A percentile compares a stretch with the other conserved stretches of the same genome.
Evolutionary conservation across 257 asterid species (phyloP).

Genomic region (Lavandula angustifolia): DNA sequence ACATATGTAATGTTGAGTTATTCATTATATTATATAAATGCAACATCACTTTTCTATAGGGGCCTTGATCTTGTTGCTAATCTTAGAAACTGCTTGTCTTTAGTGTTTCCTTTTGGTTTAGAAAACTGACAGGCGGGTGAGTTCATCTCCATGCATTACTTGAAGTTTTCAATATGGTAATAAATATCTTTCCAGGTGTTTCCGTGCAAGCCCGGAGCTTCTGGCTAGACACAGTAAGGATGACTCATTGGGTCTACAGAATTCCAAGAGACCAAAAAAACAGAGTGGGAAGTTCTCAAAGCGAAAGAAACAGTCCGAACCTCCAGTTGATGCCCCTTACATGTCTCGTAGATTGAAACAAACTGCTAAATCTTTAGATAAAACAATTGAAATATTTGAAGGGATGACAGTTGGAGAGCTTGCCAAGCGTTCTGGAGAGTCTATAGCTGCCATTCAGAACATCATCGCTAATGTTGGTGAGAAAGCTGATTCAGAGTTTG

Average conservation of each 20-base stretch:
- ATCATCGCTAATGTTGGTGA: constrained; percentile 84
- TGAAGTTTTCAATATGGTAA: constrained; percentile 27
- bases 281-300: constrained; percentile 77
- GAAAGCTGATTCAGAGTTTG: constrained; percentile 84
- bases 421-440: constrained; percentile 82
- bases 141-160: not conserved
- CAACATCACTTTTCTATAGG: not conserved
- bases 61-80: not conserved
- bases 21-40: not conserved
- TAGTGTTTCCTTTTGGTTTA: constrained; percentile 16
- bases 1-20: constrained; percentile 11
- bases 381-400: constrained; percentile 83
- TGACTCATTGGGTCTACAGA: constrained; percentile 51
- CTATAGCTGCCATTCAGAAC: constrained; percentile 59
- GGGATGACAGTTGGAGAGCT: constrained; percentile 85
- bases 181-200: constrained; percentile 46
- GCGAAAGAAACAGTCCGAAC: constrained; percentile 52
- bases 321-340: constrained; percentile 75
- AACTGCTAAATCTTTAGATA: constrained; percentile 56
- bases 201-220: constrained; percentile 69
- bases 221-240: constrained; percentile 48
- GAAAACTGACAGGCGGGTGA: constrained; percentile 3
- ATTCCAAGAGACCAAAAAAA: constrained; percentile 52
- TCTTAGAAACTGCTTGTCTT: constrained; percentile 15
- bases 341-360: constrained; percentile 67